Conservation (phyloP, 352 stramenopile species). For the Phytophthora boehmeriae region DNA sequence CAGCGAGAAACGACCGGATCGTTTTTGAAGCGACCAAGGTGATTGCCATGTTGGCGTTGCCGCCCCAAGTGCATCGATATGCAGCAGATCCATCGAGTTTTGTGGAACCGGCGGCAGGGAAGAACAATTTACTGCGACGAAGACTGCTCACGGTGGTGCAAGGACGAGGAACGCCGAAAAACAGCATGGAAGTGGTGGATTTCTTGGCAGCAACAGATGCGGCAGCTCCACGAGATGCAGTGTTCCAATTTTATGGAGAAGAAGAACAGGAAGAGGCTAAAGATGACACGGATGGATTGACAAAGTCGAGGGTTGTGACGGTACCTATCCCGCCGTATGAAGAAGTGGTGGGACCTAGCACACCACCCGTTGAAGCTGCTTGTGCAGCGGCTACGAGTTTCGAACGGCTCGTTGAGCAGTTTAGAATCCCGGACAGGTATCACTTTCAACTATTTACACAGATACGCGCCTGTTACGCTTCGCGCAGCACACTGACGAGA, state of each 20-base stretch:
- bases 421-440: slow-evolving; percentile 61
- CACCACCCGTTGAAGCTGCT: slow-evolving; percentile 24
- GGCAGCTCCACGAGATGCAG: slow-evolving; percentile 8
- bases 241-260: slow-evolving; percentile 77
- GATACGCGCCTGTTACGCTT: slow-evolving; percentile 54
- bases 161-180: slow-evolving; percentile 47
- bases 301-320: slow-evolving; percentile 37
- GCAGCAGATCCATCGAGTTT: slow-evolving; percentile 58
- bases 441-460: slow-evolving; percentile 79
- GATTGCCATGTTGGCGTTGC: slow-evolving; percentile 72
- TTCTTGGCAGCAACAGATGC: slow-evolving; percentile 41
- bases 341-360: slow-evolving; percentile 27
- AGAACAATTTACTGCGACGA: slow-evolving; percentile 53
- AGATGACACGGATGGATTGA: background rate
- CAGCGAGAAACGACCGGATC: slow-evolving; percentile 70
- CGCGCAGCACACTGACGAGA: slow-evolving; percentile 29
- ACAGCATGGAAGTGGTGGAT: slow-evolving; percentile 69
- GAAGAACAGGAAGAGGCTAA: slow-evolving; percentile 32
- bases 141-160: slow-evolving; percentile 62
- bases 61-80: slow-evolving; percentile 71
- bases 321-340: slow-evolving; percentile 46
- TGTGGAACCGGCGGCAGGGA: slow-evolving; percentile 41
- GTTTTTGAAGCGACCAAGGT: slow-evolving; percentile 75
- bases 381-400: slow-evolving; percentile 51
- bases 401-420: slow-evolving; percentile 57